phyloP scores from a whole-genome alignment of 2,329 filamentous ascomycete species.

The Colletotrichum tanaceti region DNA sequence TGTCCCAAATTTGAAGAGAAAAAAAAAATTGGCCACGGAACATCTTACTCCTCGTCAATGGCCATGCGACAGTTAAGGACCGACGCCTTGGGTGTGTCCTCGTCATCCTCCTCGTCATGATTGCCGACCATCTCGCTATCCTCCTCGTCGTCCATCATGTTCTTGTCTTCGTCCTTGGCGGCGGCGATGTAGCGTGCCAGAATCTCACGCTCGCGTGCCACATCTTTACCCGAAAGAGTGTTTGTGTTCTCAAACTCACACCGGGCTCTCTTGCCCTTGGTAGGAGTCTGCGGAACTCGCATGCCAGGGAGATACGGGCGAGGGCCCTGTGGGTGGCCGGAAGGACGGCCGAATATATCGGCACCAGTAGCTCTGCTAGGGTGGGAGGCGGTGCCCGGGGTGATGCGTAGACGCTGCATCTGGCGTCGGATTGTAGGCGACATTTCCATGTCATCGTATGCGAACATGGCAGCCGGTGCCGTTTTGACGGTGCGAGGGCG shows the following conservation, averaged over 20 bases:
- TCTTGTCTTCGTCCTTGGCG: not conserved
- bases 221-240: slow-evolving; percentile 35
- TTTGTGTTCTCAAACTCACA: slow-evolving; percentile 32
- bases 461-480: not conserved
- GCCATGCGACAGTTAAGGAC: slow-evolving; percentile 34
- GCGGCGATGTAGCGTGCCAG: slow-evolving; percentile 3
- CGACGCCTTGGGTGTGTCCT: slow-evolving; percentile 35
- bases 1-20: too few relatives aligned
- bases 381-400: not conserved
- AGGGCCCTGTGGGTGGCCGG: slow-evolving; percentile 12
- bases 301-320: slow-evolving; percentile 4
- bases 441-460: not conserved
- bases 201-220: slow-evolving; percentile 37
- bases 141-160: not conserved
- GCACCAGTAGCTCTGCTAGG: not conserved
- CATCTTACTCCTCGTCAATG: slow-evolving; percentile 10
- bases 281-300: slow-evolving; percentile 11
- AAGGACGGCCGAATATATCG: slow-evolving; percentile 1
- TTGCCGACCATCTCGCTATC: not conserved
- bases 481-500: slow-evolving; percentile 27
- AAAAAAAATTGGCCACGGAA: not conserved
- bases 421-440: slow-evolving; percentile 28
- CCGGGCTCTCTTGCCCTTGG: slow-evolving; percentile 29
- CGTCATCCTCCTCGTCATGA: slow-evolving; percentile 3
- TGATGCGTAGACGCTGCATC: slow-evolving; percentile 18